phyloP scores from a whole-genome alignment of 1,139 yeast genomes.

The Ogataea hybrid region DNA sequence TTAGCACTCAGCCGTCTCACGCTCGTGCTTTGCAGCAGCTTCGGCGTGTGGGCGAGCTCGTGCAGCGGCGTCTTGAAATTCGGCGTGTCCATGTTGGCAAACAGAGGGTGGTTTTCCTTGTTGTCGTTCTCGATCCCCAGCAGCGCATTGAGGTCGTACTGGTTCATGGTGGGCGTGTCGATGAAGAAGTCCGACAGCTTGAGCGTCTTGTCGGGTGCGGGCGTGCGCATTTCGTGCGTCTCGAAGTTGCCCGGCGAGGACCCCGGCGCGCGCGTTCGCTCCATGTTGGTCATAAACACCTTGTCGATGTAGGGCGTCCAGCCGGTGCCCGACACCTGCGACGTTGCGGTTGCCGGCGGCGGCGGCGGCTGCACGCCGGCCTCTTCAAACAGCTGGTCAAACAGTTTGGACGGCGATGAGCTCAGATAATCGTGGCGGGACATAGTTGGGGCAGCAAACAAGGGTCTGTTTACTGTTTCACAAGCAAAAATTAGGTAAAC shows the following conservation, averaged over 20 bases:
- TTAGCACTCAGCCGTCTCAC: constrained; percentile 11
- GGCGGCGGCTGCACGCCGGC: constrained; percentile 6
- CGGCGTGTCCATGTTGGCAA: constrained; percentile 20
- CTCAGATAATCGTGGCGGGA: constrained; percentile 21
- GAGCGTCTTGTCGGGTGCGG: constrained; percentile 22
- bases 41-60: constrained; percentile 21
- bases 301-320: constrained; percentile 30
- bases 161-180: constrained; percentile 24
- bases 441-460: constrained; percentile 5
- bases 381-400: constrained; percentile 24
- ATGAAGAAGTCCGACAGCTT: constrained; percentile 23
- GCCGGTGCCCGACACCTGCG: constrained; percentile 18
- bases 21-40: constrained; percentile 17
- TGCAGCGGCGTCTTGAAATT: constrained; percentile 22
- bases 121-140: constrained; percentile 19
- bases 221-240: constrained; percentile 18
- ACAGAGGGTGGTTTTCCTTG: constrained; percentile 17
- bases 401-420: constrained; percentile 30
- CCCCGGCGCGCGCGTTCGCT: constrained; percentile 5
- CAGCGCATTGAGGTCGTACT: constrained; percentile 18
- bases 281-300: constrained; percentile 15
- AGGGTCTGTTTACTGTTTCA: constrained; percentile 8
- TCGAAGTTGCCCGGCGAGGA: constrained; percentile 20
- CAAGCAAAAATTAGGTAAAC: constrained; percentile 4
- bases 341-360: constrained; percentile 9